These are phyloP conservation scores for Thuja plicata DNA, from an alignment of 83 land plant genomes.

Conservation along the genomic window DNA sequence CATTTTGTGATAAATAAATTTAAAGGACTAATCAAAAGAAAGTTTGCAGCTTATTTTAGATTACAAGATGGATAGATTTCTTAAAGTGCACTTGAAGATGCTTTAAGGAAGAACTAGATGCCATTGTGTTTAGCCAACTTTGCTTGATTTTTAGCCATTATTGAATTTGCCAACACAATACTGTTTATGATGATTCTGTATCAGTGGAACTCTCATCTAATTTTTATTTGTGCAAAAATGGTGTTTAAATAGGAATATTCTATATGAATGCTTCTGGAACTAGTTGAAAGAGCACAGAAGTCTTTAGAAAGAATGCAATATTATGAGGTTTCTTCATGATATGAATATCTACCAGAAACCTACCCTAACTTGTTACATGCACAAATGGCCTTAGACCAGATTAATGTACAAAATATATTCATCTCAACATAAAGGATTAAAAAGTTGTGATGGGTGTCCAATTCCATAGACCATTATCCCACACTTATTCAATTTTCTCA, in stretches of 20 bases:
- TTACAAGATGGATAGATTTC: too few species aligned
- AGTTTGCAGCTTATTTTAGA: too few species aligned
- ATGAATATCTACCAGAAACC: not conserved
- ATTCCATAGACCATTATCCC: too few species aligned
- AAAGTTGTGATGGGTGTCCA: too few species aligned
- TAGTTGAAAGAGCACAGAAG: not conserved
- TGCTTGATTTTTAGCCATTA: too few species aligned
- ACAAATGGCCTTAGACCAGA: not conserved
- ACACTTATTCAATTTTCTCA: too few species aligned
- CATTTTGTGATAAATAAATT: not conserved
- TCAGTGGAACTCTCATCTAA: not conserved
- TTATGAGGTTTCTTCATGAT: not conserved
- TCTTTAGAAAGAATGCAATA: not conserved
- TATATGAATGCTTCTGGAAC: not conserved
- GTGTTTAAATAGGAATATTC: not conserved
- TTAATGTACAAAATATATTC: not conserved
- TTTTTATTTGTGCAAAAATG: not conserved
- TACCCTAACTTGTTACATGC: not conserved
- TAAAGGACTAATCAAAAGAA: too few species aligned
- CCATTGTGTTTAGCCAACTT: too few species aligned
- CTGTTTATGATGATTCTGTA: not conserved
- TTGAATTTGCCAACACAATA: not conserved
- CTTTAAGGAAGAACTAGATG: too few species aligned
- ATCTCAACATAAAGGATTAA: too few species aligned
- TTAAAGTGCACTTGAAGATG: too few species aligned